Base-by-base conservation (phyloP, 1,284 basidiomycete species). In the Irpex rosettiformis region DNA sequence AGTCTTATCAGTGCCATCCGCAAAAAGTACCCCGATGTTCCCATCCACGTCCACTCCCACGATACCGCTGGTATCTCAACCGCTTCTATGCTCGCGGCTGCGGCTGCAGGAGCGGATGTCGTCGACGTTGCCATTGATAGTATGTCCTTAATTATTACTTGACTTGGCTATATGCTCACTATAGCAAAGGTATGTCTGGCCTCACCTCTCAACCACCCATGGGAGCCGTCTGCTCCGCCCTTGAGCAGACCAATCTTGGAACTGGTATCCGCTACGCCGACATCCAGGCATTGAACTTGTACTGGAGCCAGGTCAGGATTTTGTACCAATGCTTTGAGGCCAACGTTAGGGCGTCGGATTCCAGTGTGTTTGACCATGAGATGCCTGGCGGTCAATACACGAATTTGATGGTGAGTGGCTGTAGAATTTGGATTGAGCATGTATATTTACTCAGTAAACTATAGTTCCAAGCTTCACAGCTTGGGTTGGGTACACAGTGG, bases 371-470 rank as follows among this genome's bases (percentile, higher is more conserved):
- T 72, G 96, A 96, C 72, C 97, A 99, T 78, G 96, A 99, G 79
- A 99, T 99, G 97, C 97, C 97, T 56, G 97, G 97, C 74, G 96
- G 96, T 54, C 94, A 96, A 73, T 96, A 96, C 77, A 96, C 94
- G 58, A 96, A 96, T 78, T 77, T 96, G 65, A 93, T 93, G 90
- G 91, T 92, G 67, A 54, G 82, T 65, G 43, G 2, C 29, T 10
- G 10, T 43, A 57, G 54, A 51, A 61, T 40, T 56, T 22, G 47
- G 37, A 10, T 61, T 55, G 16, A 37, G 4, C 4, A 25, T 11
- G 33, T 25, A 21, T 2, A 7, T 16, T 24, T 45, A 42, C 13
- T 52, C 11, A 3, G 16, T 16, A 10, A 27, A 55, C 24, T 28
- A 52, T 75, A 95, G 90, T 99, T 99, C 93, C 97, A 99, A 87